A percentile compares a stretch with the other conserved stretches of the same genome.
These are phyloP conservation scores for Plasmodium gonderi DNA, from an alignment of 169 alveolate genomes.

Conservation along the genomic window DNA sequence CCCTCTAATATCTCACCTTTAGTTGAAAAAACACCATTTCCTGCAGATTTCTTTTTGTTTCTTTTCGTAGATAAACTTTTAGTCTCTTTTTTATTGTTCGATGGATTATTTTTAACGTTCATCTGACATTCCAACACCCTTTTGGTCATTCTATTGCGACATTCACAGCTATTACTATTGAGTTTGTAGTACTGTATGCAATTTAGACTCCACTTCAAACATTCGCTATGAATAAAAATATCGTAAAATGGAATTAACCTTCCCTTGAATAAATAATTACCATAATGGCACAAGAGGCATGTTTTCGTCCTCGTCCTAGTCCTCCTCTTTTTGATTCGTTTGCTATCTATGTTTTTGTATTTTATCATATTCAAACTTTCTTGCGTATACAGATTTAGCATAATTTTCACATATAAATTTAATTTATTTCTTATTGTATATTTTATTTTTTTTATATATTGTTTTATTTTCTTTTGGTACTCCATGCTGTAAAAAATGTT, in stretches of 20 bases:
- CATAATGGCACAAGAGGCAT: constrained; percentile 45
- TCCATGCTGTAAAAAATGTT: background rate
- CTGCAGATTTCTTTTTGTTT: constrained; percentile 7
- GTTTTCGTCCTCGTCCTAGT: background rate
- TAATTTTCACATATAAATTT: constrained; percentile 44
- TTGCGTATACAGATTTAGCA: constrained; percentile 38
- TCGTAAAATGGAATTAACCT: constrained; percentile 81
- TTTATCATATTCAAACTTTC: constrained; percentile 13
- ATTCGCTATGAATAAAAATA: constrained; percentile 80
- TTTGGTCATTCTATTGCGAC: background rate
- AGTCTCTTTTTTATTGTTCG: background rate
- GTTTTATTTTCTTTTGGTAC: background rate
- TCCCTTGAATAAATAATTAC: constrained; percentile 75
- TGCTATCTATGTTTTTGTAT: background rate
- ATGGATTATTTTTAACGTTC: background rate
- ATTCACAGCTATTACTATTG: constrained; percentile 62
- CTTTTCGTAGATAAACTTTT: background rate
- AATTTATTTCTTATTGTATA: constrained; percentile 32
- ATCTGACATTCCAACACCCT: background rate
- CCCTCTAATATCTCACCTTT: background rate
- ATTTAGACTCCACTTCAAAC: constrained; percentile 82
- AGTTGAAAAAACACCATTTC: background rate
- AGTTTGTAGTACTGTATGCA: constrained; percentile 74
- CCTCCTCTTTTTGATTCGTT: background rate
- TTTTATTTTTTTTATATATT: constrained; percentile 4